A percentile compares a stretch with the other conserved stretches of the same genome.
These are phyloP conservation scores for maize (Zea mays) DNA, from an alignment of 176 grass and related monocot species.

Conservation along the genomic window Zm-B73-REFERENCE-NAM-5.0 NC_050101.1:175737501-175738000, in stretches of 20 bases:
- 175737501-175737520: too few species aligned
- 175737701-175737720: slow-evolving; percentile 88
- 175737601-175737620: slow-evolving; percentile 17
- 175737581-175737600: too few species aligned
- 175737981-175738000: too few species aligned
- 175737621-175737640: background rate
- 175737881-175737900: background rate
- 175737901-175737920: background rate
- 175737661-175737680: background rate
- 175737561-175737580: too few species aligned
- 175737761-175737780: slow-evolving; percentile 85
- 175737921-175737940: too few species aligned
- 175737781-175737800: slow-evolving; percentile 65
- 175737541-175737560: too few species aligned
- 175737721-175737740: slow-evolving; percentile 90
- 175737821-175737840: background rate
- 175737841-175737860: background rate
- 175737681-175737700: background rate
- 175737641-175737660: background rate
- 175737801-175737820: background rate
- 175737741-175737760: slow-evolving; percentile 98
- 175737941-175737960: too few species aligned
- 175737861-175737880: background rate
- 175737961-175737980: too few species aligned
- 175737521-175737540: too few species aligned